Evolutionary conservation across 306 rosid genomes (phyloP).

Genomic region (Chamaecrista fasciculata): DNA sequence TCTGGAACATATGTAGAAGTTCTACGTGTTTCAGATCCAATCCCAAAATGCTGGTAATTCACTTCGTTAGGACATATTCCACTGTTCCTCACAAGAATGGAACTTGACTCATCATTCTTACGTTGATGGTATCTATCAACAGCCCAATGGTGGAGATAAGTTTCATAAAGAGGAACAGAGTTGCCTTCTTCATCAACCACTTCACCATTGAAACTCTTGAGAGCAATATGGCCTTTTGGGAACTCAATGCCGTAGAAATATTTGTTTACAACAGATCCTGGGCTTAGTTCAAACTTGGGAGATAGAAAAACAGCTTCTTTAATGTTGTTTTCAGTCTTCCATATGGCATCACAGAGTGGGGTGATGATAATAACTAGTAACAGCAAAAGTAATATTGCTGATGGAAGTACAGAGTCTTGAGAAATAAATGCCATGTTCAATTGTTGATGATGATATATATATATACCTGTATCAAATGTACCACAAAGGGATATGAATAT

Average conservation of each 20-base stretch:
- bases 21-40: background rate
- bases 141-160: background rate
- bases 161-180: background rate
- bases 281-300: background rate
- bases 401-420: background rate
- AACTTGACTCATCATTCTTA: background rate
- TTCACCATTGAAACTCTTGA: background rate
- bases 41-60: slow-evolving; percentile 3
- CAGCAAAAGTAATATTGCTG: background rate
- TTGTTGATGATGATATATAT: background rate
- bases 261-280: background rate
- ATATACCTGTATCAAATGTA: too few species aligned
- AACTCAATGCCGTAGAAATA: background rate
- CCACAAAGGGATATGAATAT: too few species aligned
- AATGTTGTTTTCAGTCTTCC: background rate
- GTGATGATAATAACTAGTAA: too few species aligned
- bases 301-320: background rate
- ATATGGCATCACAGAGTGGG: background rate
- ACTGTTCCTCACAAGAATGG: background rate
- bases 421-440: background rate
- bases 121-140: background rate
- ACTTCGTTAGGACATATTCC: background rate
- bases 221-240: background rate
- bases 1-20: background rate
- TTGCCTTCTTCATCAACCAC: background rate